Base-by-base conservation (phyloP, 768 basidiomycete genomes). In the Tremella fuciformis region DNA sequence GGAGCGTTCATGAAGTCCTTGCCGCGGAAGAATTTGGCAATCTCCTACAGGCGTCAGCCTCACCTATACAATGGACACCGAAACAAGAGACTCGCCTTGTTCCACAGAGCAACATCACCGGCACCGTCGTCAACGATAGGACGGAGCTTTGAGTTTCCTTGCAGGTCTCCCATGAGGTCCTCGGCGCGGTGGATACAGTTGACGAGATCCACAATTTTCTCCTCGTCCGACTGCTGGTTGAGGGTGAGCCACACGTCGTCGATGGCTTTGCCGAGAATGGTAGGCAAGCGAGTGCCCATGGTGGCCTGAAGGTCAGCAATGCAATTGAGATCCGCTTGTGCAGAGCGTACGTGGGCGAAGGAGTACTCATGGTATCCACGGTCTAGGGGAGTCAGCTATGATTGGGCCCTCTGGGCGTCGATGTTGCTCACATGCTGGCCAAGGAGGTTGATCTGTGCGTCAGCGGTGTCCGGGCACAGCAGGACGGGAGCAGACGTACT, bases 231-330 rank as follows among this genome's bases (percentile, higher is more conserved):
- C 77, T 79, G 76, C 64, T 87, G 85, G 78, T 96, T 94, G 66
- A 96, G 83, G 24, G 92, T 96, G 67, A 85, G 84, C 54, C 87
- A 88, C 8, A 86, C 82, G 72, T 97, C 93, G 69, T 93, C 91
- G 69, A 96, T 92, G 13, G 89, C 93, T 79, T 96, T 97, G 64
- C 91, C 90, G 49, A 96, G 81, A 63, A 97, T 97, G 40, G 93
- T 94, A 1, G 93, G 93, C 22, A 96, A 84, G 48, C 93, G 86
- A n/a, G 88, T 86, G 60, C 90, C 89, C 92, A 96, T 96, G 2
- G 92, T 94, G 29, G 91, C 93, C 78, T 93, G 84, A 39, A 86
- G 87, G 37, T n/a, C 8, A 34, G 49, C 55, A 48, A 58, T 47
- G 24, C 21, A 55, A 22, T 13, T 8, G 70, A 11, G 37, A 2